Evolutionary conservation across 1,284 basidiomycete species (phyloP).

Genomic region (Ustanciosporium gigantosporum): DNA sequence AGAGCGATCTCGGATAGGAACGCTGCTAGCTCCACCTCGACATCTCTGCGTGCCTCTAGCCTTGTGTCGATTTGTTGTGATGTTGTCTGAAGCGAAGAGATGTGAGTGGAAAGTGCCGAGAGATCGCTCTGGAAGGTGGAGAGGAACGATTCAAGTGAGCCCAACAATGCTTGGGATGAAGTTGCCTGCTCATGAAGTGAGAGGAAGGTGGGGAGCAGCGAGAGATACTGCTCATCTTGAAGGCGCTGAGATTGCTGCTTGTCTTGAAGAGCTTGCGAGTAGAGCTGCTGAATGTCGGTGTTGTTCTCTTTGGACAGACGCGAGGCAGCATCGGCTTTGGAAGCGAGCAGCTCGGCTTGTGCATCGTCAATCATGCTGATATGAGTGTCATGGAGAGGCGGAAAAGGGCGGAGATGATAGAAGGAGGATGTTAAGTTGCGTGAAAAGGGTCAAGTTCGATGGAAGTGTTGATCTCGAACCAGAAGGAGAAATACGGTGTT

Average conservation of each 20-base stretch:
- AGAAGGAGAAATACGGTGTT: too few relatives aligned
- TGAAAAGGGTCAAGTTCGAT: too few relatives aligned
- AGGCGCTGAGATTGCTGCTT: background rate
- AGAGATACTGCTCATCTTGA: slow-evolving; percentile 6
- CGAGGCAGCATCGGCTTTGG: slow-evolving; percentile 5
- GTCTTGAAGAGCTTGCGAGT: slow-evolving; percentile 3
- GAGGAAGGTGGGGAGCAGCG: slow-evolving; percentile 8
- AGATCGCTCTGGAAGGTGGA: slow-evolving; percentile 94
- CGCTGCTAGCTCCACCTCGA: slow-evolving; percentile 81
- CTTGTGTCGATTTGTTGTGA: slow-evolving; percentile 86
- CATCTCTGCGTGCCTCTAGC: slow-evolving; percentile 78
- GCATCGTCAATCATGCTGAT: slow-evolving; percentile 21
- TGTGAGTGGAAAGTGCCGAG: slow-evolving; percentile 89
- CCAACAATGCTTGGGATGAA: slow-evolving; percentile 67
- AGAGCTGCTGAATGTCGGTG: slow-evolving; percentile 16
- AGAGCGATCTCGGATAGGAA: slow-evolving; percentile 80
- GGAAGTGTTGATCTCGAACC: too few relatives aligned
- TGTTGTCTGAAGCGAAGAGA: slow-evolving; percentile 85
- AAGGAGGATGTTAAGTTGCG: too few relatives aligned
- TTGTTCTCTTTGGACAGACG: slow-evolving; percentile 1
- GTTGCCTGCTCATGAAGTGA: slow-evolving; percentile 70
- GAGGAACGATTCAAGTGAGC: slow-evolving; percentile 83
- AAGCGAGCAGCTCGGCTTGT: slow-evolving; percentile 19
- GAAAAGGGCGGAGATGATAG: too few relatives aligned
- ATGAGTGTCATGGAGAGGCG: too few relatives aligned